A percentile compares a stretch with the other conserved stretches of the same genome.
Evolutionary conservation across 441 rosid species (phyloP).

Genomic region (Pelargonium australe): DNA sequence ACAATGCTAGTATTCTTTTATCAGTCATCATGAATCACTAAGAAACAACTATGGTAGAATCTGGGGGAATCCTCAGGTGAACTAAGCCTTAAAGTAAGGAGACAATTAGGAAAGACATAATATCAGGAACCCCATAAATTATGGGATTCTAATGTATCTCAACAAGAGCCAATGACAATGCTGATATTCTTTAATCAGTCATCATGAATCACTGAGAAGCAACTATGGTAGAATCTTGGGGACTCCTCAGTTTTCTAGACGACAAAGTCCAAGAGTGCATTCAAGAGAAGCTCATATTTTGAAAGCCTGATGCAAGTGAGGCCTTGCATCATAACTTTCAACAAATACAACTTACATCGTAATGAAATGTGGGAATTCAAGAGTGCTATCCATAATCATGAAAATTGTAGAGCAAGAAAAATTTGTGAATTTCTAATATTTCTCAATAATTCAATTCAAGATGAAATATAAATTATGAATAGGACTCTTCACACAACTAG

Average conservation of each 20-base stretch:
- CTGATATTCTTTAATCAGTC: background rate
- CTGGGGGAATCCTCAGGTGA: background rate
- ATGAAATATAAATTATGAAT: background rate
- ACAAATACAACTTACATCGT: background rate
- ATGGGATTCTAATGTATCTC: no score
- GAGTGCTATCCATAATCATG: background rate
- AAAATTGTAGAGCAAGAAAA: background rate
- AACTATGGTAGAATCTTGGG: background rate
- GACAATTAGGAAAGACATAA: no score
- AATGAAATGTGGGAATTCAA: background rate
- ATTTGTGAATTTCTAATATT: background rate
- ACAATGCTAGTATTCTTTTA: background rate
- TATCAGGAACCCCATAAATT: no score
- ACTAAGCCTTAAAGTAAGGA: no score
- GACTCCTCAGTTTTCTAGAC: background rate
- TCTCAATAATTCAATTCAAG: background rate
- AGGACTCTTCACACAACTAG: background rate
- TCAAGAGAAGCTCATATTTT: background rate
- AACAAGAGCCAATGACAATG: background rate
- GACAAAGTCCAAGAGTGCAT: background rate
- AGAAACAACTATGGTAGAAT: background rate
- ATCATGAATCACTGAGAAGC: constrained; percentile 3
- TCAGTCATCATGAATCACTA: background rate
- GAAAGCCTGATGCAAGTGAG: background rate
- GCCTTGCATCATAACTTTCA: background rate